Percentiles rank a stretch among this genome's conserved stretches.
These are phyloP conservation scores for Chlorella sp. DNA, from an alignment of 139 green algal species.

Conservation along the genomic window DNA sequence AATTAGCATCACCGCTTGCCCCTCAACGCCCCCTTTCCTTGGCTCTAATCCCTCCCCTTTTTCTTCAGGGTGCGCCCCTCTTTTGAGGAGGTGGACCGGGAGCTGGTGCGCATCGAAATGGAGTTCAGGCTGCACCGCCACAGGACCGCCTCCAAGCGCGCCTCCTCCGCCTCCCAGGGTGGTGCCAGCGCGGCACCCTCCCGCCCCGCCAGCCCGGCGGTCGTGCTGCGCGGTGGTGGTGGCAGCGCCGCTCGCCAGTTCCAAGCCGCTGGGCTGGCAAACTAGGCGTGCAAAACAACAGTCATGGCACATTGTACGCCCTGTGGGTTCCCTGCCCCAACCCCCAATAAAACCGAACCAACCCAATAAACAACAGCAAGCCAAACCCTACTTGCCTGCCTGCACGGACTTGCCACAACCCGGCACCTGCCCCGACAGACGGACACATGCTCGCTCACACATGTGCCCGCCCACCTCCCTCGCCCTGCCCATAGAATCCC, in stretches of 20 bases:
- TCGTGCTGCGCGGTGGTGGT: background rate
- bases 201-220: slow-evolving; percentile 10
- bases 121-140: slow-evolving; percentile 31
- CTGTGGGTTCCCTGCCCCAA: too few relatives aligned
- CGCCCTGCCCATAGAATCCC: too few relatives aligned
- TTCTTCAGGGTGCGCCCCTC: slow-evolving; percentile 1
- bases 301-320: too few relatives aligned
- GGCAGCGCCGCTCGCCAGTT: background rate
- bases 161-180: background rate
- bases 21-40: background rate
- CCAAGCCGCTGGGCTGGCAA: background rate
- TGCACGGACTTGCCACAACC: too few relatives aligned
- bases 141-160: slow-evolving; percentile 24
- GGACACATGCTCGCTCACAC: too few relatives aligned
- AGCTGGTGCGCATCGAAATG: slow-evolving; percentile 39
- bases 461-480: too few relatives aligned
- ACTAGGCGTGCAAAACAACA: background rate
- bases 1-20: too few relatives aligned
- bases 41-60: background rate
- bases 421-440: too few relatives aligned
- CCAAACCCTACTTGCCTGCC: too few relatives aligned
- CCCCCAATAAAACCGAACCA: too few relatives aligned
- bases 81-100: slow-evolving; percentile 16
- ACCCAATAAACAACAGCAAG: too few relatives aligned
- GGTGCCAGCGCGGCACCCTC: background rate